Base-by-base conservation (phyloP, 176 grass and related monocot species). In the Aegilops bicornis region DNA sequence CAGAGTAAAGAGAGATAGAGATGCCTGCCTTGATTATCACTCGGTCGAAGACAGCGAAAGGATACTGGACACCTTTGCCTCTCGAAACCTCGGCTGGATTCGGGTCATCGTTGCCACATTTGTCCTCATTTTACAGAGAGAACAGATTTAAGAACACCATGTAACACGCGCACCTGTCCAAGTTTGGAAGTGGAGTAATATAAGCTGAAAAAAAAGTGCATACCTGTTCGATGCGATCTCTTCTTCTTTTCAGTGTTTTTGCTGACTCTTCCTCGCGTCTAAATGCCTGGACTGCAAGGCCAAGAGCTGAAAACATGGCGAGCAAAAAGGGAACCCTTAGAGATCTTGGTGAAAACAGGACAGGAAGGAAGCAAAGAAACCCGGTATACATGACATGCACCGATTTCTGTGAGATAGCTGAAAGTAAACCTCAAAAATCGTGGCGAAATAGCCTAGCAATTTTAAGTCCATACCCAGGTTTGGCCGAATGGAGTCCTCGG, bases 211-310 rank as follows among this genome's bases (percentile, higher is more conserved):
- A 72, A 54, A 76, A 59, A 47, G 59, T 60, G 9, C 20, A 70
- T 86, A 94, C 95, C 85, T 88, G 87, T 48, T 95, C 92, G 14
- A 91, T 29, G 56, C 36, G 85, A 3, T 95, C 92, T 91, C 87
- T 91, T 91, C 64, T 91, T 92, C 92, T 91, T 90, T 94, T 94
- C 17, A 91, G 60, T 72, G 87, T 32, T 91, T 89, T 95, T 13
- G 84, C 75, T 47, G 88, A 91, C 48, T 95, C 90, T 70, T 93
- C 90, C 82, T 97, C 92, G 1, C 89, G 79, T 43, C 66, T 86
- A 76, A 95, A 97, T 88, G 95, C 92, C 82, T 97, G 92, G 76
- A 97, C 89, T 84, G 95, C 92, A 67, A 89, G 80, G 64, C 95
- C 85, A 80, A 95, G 92, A 82, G 89, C 95, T 97, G 87, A 89